Evolutionary conservation across 2,329 filamentous ascomycete species (phyloP).

Genomic region (Pyricularia grisea): DNA sequence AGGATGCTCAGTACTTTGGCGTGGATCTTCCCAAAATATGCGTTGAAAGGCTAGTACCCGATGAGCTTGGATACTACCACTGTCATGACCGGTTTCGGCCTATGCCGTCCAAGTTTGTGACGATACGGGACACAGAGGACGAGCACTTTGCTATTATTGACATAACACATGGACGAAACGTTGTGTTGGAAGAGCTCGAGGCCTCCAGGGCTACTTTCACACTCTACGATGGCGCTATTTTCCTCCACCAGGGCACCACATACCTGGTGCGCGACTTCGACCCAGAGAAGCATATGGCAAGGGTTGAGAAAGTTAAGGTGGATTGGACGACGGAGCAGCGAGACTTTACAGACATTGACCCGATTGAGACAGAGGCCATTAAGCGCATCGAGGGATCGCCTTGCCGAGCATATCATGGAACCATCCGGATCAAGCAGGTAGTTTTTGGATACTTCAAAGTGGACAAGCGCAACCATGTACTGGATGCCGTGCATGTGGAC

Average conservation of each 20-base stretch:
- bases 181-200: conserved; percentile 91
- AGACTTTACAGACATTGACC: conserved; percentile 90
- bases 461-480: conserved; percentile 73
- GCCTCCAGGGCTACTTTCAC: conserved; percentile 92
- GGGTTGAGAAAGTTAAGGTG: conserved; percentile 80
- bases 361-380: conserved; percentile 83
- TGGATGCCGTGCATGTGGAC: conserved; percentile 88
- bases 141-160: conserved; percentile 93
- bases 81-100: conserved; percentile 84
- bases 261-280: conserved; percentile 88
- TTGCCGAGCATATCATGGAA: conserved; percentile 73
- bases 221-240: conserved; percentile 94
- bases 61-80: conserved; percentile 77
- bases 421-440: conserved; percentile 75
- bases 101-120: conserved; percentile 70
- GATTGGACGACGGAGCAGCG: conserved; percentile 93
- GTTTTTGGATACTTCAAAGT: conserved; percentile 98
- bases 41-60: conserved; percentile 61
- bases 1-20: conserved; percentile 74
- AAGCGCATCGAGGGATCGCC: conserved; percentile 54
- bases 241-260: conserved; percentile 87
- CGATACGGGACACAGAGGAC: conserved; percentile 80
- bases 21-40: conserved; percentile 62
- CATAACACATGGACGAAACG: conserved; percentile 70
- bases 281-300: conserved; percentile 71